Evolutionary conservation across 768 basidiomycete species (phyloP).

Genomic region (Psilocybe subaeruginosa): DNA sequence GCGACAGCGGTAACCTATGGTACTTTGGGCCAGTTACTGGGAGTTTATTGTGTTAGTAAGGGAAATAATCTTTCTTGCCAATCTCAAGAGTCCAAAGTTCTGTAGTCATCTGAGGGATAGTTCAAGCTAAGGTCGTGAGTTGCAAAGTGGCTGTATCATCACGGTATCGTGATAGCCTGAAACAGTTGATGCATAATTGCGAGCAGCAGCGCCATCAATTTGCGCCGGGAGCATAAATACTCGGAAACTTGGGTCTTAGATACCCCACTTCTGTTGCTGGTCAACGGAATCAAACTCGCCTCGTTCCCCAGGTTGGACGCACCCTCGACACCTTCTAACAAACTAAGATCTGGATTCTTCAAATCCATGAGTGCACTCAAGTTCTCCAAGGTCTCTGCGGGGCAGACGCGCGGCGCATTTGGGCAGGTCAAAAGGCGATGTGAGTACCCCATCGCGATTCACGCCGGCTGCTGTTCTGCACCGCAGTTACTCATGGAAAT

Average conservation of each 20-base stretch:
- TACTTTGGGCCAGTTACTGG: too few relatives aligned
- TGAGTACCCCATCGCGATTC: slow-evolving; percentile 15
- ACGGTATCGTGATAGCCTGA: not conserved
- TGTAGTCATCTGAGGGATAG: too few relatives aligned
- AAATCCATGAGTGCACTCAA: slow-evolving; percentile 24
- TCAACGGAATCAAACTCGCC: slow-evolving; percentile 13
- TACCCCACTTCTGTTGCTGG: slow-evolving; percentile 22
- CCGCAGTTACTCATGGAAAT: not conserved
- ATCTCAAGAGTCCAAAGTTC: too few relatives aligned
- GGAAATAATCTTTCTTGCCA: too few relatives aligned
- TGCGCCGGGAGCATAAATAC: slow-evolving; percentile 12
- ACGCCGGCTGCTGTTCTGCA: not conserved
- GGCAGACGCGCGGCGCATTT: slow-evolving; percentile 23
- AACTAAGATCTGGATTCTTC: not conserved
- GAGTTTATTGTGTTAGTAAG: too few relatives aligned
- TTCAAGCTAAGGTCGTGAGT: too few relatives aligned
- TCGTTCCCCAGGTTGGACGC: not conserved
- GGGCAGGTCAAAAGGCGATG: slow-evolving; percentile 29
- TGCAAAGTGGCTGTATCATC: not conserved
- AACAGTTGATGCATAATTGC: not conserved
- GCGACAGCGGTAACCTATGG: too few relatives aligned
- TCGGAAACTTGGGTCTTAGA: slow-evolving; percentile 1
- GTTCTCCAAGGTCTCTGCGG: slow-evolving; percentile 26
- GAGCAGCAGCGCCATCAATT: not conserved
- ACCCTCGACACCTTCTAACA: not conserved